A percentile compares a stretch with the other conserved stretches of the same genome.
These are phyloP conservation scores for Dimargaris cristalligena DNA, from an alignment of 192 early-diverging fungal species.

Conservation along the genomic window DNA sequence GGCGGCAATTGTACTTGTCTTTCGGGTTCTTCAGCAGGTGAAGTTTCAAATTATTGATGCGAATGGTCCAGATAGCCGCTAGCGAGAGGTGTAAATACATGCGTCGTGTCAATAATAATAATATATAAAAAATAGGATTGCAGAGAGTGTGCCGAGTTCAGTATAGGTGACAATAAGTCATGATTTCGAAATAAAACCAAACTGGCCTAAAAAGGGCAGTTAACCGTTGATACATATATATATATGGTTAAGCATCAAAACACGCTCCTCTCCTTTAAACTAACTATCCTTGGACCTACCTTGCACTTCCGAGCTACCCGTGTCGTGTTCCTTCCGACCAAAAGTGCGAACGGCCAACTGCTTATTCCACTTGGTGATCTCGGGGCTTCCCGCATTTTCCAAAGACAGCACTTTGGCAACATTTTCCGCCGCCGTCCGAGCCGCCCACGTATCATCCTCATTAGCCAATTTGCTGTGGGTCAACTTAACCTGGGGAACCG, in stretches of 20 bases:
- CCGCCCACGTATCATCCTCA: conserved; percentile 16
- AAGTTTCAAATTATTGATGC: conserved; percentile 68
- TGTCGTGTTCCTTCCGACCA: conserved; percentile 58
- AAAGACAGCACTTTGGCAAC: conserved; percentile 56
- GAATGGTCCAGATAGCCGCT: conserved; percentile 82
- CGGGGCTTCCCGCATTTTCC: conserved; percentile 65
- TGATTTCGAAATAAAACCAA: no score
- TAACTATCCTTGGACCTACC: no score
- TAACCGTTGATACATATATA: no score
- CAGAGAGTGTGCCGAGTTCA: background rate
- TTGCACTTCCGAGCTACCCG: conserved; percentile 88
- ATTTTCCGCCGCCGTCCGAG: conserved; percentile 26
- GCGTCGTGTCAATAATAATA: conserved; percentile 1
- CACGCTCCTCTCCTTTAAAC: no score
- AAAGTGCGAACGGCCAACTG: conserved; percentile 56
- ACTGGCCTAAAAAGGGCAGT: no score
- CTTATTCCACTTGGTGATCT: conserved; percentile 61
- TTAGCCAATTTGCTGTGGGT: conserved; percentile 18
- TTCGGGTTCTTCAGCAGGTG: conserved; percentile 69
- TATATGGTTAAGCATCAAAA: no score
- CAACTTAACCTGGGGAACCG: conserved; percentile 17
- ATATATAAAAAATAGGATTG: conserved; percentile 12
- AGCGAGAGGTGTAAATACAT: conserved; percentile 8
- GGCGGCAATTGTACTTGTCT: conserved; percentile 78
- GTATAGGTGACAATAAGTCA: no score